Evolutionary conservation across 2,329 filamentous ascomycete species (phyloP).

Genomic region (Fusarium sororula): DNA sequence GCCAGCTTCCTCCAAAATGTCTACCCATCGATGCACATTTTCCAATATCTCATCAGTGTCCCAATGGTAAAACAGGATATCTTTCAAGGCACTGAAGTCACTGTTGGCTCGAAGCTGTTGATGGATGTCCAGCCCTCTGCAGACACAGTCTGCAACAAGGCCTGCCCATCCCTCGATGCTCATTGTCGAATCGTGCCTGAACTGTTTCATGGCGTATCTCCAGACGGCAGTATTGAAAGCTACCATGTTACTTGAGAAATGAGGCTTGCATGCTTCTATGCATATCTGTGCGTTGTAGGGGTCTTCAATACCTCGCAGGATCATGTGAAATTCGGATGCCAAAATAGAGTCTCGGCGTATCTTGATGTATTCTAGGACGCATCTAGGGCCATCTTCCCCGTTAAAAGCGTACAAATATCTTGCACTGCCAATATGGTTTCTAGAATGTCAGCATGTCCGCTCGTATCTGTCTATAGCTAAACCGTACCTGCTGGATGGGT

Average conservation of each 20-base stretch:
- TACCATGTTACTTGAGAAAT: neutral
- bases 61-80: neutral
- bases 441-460: neutral
- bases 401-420: neutral
- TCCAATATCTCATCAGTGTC: neutral
- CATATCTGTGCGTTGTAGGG: neutral
- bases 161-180: neutral
- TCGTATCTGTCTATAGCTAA: too few relatives aligned
- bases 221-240: neutral
- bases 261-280: neutral
- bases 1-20: neutral
- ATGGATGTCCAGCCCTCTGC: rapidly evolving
- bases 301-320: neutral
- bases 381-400: neutral
- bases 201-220: neutral
- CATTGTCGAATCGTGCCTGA: neutral
- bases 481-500: neutral
- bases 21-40: neutral
- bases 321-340: neutral
- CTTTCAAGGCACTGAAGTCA: neutral
- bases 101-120: neutral
- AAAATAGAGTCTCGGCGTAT: neutral
- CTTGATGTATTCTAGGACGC: neutral
- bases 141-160: neutral
- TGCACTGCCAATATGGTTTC: neutral